These are phyloP conservation scores for Cercophora newfieldiana DNA, from an alignment of 495 filamentous ascomycete genomes.

Conservation along the genomic window DNA sequence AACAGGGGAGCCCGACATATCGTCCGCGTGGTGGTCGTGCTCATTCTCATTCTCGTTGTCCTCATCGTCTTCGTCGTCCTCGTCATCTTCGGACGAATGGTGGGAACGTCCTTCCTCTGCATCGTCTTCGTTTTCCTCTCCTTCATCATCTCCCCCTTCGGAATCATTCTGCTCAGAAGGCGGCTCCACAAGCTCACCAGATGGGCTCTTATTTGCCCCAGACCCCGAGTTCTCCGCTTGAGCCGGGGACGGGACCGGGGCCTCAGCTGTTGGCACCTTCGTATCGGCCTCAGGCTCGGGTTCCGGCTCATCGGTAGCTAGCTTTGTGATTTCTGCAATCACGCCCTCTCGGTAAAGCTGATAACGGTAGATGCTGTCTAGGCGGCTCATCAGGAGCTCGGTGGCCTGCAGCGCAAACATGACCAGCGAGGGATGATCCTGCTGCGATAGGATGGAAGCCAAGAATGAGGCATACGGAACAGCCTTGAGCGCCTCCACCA, in stretches of 20 bases:
- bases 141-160: slow-evolving; percentile 37
- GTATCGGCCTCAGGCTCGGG: slow-evolving; percentile 15
- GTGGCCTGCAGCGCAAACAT: slow-evolving; percentile 84
- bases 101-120: slow-evolving; percentile 40
- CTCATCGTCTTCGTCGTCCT: slow-evolving; percentile 57
- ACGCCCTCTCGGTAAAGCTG: slow-evolving; percentile 98
- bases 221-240: slow-evolving; percentile 25
- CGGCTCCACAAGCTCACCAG: slow-evolving; percentile 7
- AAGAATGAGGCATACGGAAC: slow-evolving; percentile 98
- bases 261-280: neutral
- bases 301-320: slow-evolving; percentile 53
- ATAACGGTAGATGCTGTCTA: slow-evolving; percentile 86
- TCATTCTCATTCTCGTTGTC: slow-evolving; percentile 54
- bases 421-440: slow-evolving; percentile 87
- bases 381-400: slow-evolving; percentile 78
- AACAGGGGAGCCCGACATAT: slow-evolving; percentile 69
- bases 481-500: slow-evolving; percentile 82
- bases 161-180: slow-evolving; percentile 35
- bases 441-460: slow-evolving; percentile 92
- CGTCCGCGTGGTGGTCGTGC: slow-evolving; percentile 54
- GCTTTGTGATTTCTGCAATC: slow-evolving; percentile 82
- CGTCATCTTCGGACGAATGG: slow-evolving; percentile 39
- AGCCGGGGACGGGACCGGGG: slow-evolving; percentile 6
- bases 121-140: slow-evolving; percentile 44
- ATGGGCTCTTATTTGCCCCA: neutral